Evolutionary conservation across 345 rosid species (phyloP), one percentile per base, ranked within the genome.

Genomic region (Mangifera indica): DNA sequence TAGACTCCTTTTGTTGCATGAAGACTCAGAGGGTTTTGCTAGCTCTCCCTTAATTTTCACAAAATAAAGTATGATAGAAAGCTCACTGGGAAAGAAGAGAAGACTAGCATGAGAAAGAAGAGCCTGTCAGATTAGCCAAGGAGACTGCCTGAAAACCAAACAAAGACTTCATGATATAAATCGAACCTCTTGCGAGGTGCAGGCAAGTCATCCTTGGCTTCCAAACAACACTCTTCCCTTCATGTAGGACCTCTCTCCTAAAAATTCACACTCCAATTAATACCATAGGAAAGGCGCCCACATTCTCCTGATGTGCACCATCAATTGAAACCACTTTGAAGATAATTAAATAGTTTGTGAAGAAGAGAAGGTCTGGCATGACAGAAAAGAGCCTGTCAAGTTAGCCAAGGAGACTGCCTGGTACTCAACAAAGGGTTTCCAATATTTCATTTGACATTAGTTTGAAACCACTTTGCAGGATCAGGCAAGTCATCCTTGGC

Each of bases 201-300:
- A 46, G 68, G 68, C 68, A 64, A 45, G 55, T 46, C 68, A 64
- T 45, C 68, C 55, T 45, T 64, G 68, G 68, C 68, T 64, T 45
- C 45, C 74, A 45, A 37, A 81, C 77, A 24, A 61, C 51, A 22
- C 72, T 72, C 76, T n/a, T n/a, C n/a, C n/a, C n/a, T n/a, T n/a
- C n/a, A n/a, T n/a, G n/a, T n/a, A n/a, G n/a, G n/a, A n/a, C n/a
- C n/a, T 74, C 74, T 60, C 76, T 66, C 60, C 81, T 22, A 61
- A 52, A 54, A 37, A n/a, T n/a, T 57, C 15, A 24, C 3, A 32
- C 32, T n/a, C 25, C 24, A 54, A 54, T n/a, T n/a, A n/a, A n/a
- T 20, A 11, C 22, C 6, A n/a, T 0, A 0, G 58, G 10, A n/a
- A n/a, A 54, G 15, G 53, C 53, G 6, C 3, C 2, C 4, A 54